Percentiles rank a stretch among this genome's conserved stretches.
Evolutionary conservation across 1,284 basidiomycete species (phyloP).

Genomic region (Xerocomus minutiporus): DNA sequence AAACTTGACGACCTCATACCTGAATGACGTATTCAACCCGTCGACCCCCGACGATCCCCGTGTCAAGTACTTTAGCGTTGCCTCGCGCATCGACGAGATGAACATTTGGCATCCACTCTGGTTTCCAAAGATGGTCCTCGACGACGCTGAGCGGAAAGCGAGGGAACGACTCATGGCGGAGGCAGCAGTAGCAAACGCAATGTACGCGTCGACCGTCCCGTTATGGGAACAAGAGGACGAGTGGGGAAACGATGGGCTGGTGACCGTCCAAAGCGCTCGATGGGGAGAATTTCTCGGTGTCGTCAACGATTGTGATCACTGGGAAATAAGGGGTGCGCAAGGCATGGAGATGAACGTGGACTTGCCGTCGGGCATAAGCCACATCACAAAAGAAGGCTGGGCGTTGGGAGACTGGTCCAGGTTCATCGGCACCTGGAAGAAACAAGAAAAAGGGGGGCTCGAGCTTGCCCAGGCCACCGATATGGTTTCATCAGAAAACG

Average conservation of each 20-base stretch:
- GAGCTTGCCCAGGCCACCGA: slow-evolving; percentile 21
- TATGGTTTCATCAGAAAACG: slow-evolving; percentile 7
- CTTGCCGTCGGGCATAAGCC: slow-evolving; percentile 42
- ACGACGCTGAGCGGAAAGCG: slow-evolving; percentile 65
- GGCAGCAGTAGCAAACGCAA: slow-evolving; percentile 15
- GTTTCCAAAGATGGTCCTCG: slow-evolving; percentile 92
- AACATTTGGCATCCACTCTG: slow-evolving; percentile 92
- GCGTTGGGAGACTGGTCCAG: slow-evolving; percentile 56
- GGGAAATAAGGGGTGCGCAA: slow-evolving; percentile 86
- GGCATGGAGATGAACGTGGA: slow-evolving; percentile 65
- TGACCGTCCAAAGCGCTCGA: slow-evolving; percentile 82
- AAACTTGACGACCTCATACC: slow-evolving; percentile 86
- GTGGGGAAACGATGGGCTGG: slow-evolving; percentile 94
- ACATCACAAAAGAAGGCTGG: slow-evolving; percentile 46
- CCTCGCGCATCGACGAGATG: slow-evolving; percentile 71
- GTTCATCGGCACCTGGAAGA: slow-evolving; percentile 57
- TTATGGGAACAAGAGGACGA: slow-evolving; percentile 49
- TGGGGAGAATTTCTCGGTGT: slow-evolving; percentile 94
- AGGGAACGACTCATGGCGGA: slow-evolving; percentile 35
- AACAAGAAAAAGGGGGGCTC: slow-evolving; percentile 39
- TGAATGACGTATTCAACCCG: slow-evolving; percentile 89
- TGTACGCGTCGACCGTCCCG: slow-evolving; percentile 2
- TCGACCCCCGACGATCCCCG: slow-evolving; percentile 77
- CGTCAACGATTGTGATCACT: slow-evolving; percentile 91
- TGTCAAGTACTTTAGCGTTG: slow-evolving; percentile 91